These are phyloP conservation scores for Triticum urartu DNA, from an alignment of 176 grass and related monocot genomes.

Conservation along the genomic window DNA sequence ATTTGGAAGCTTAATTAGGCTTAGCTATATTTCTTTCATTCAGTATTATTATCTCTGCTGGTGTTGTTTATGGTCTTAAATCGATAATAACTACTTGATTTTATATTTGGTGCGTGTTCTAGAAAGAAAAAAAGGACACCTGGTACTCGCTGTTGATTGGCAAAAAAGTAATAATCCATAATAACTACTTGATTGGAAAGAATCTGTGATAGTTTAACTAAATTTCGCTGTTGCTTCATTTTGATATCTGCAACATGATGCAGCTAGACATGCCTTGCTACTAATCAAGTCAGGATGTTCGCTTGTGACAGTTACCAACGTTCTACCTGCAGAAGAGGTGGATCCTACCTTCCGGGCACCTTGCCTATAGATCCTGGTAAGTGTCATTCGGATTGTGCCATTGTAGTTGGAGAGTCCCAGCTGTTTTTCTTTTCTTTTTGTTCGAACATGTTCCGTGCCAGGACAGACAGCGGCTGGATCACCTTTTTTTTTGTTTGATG, in stretches of 20 bases:
- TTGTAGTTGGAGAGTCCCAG: not conserved
- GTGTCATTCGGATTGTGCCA: not conserved
- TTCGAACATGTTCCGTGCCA: not conserved
- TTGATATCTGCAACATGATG: not conserved
- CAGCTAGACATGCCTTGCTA: not conserved
- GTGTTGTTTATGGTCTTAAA: too few relatives aligned
- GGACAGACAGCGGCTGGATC: not conserved
- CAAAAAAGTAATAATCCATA: too few relatives aligned
- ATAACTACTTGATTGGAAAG: too few relatives aligned
- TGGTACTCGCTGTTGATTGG: too few relatives aligned
- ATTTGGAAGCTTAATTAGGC: not conserved
- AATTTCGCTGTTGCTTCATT: not conserved
- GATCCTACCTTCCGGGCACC: not conserved
- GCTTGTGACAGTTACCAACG: not conserved
- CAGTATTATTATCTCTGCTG: not conserved
- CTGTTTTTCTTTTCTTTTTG: not conserved
- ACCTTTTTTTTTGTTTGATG: not conserved
- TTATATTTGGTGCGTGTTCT: too few relatives aligned
- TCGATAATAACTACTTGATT: not conserved
- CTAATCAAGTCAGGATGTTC: not conserved
- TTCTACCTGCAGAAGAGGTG: not conserved
- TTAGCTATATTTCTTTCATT: not conserved
- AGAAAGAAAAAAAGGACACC: too few relatives aligned
- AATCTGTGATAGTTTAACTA: not conserved
- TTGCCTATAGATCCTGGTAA: not conserved